phyloP scores from a whole-genome alignment of 352 stramenopile species.

The Globisporangium nunn region DNA sequence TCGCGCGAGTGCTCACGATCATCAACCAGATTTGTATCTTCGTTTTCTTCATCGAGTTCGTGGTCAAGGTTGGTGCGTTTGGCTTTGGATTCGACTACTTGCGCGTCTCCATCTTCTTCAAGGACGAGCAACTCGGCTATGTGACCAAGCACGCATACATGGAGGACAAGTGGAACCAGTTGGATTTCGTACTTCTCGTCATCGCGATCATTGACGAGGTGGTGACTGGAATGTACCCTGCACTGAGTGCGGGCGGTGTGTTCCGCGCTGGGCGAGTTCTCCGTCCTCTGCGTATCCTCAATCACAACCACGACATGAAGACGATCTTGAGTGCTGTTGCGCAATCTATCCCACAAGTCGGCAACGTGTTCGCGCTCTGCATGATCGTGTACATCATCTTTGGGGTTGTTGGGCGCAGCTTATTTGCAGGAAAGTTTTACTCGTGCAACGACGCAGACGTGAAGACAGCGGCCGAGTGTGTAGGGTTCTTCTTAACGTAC shows the following conservation, averaged over 20 bases:
- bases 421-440: conserved; percentile 65
- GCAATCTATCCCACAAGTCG: conserved; percentile 59
- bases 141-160: conserved; percentile 65
- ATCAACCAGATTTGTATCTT: conserved; percentile 41
- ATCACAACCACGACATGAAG: conserved; percentile 78
- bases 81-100: conserved; percentile 67
- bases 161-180: conserved; percentile 71
- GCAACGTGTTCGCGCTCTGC: conserved; percentile 66
- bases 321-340: conserved; percentile 60
- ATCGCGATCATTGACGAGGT: conserved; percentile 51
- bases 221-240: conserved; percentile 34
- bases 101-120: conserved; percentile 46
- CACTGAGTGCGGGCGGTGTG: conserved; percentile 38
- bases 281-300: conserved; percentile 59
- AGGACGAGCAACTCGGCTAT: conserved; percentile 56
- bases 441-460: conserved; percentile 52
- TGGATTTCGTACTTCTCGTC: conserved; percentile 54
- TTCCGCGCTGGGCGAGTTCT: conserved; percentile 65
- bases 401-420: conserved; percentile 50
- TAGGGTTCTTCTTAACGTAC: conserved; percentile 46
- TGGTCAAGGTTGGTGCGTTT: conserved; percentile 41
- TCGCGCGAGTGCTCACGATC: conserved; percentile 25
- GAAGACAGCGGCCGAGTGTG: conserved; percentile 28
- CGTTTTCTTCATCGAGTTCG: conserved; percentile 51
- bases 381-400: conserved; percentile 78